Conservation (phyloP, 2,329 filamentous ascomycete species). For the Verticillium nubilum region DNA sequence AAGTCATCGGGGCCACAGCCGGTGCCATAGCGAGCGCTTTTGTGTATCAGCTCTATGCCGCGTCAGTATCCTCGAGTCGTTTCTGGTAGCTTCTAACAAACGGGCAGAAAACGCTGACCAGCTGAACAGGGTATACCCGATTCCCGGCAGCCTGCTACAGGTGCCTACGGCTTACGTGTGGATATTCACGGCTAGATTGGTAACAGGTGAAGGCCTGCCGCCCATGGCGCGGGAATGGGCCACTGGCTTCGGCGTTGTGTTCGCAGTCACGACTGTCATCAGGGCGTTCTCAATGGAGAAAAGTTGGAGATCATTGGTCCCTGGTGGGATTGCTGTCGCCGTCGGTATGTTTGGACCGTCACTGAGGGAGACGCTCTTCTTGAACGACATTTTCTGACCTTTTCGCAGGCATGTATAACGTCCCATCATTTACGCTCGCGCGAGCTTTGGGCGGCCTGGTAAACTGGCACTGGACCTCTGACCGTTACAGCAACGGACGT, state of each 20-base stretch:
- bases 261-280: constrained; percentile 63
- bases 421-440: constrained; percentile 90
- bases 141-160: constrained; percentile 86
- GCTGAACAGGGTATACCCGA: constrained; percentile 64
- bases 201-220: constrained; percentile 85
- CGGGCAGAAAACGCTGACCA: neutral
- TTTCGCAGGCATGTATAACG: constrained; percentile 82
- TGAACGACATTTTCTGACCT: neutral
- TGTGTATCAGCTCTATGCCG: constrained; percentile 84
- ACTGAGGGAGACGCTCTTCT: neutral
- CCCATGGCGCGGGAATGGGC: constrained; percentile 79
- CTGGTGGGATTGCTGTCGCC: constrained; percentile 92
- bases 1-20: constrained; percentile 82
- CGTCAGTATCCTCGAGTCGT: constrained; percentile 30
- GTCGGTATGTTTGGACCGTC: constrained; percentile 52
- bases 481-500: constrained; percentile 19
- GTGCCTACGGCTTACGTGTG: constrained; percentile 94
- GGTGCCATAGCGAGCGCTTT: constrained; percentile 82
- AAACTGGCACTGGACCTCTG: constrained; percentile 70
- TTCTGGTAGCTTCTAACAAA: too few relatives aligned
- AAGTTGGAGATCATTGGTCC: constrained; percentile 70
- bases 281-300: constrained; percentile 54
- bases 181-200: constrained; percentile 92
- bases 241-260: constrained; percentile 66
- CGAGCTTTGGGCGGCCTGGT: constrained; percentile 71